phyloP scores from a whole-genome alignment of 495 filamentous ascomycete genomes.

The Annulohypoxylon maeteangense region DNA sequence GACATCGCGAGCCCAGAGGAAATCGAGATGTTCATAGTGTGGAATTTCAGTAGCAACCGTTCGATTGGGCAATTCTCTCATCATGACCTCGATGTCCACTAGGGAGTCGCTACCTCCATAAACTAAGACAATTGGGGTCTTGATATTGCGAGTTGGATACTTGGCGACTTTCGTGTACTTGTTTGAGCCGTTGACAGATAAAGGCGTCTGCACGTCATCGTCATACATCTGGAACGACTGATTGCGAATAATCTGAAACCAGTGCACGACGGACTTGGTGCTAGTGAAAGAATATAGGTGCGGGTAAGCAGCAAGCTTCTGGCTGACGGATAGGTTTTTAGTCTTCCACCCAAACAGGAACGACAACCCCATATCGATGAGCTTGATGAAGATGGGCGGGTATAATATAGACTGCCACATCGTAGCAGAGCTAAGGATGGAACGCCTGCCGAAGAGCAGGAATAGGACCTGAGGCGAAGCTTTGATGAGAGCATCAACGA shows the following conservation, averaged over 20 bases:
- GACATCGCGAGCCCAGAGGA: constrained; percentile 92
- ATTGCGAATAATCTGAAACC: constrained; percentile 99
- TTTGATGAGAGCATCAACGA: constrained; percentile 93
- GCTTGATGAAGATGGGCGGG: constrained; percentile 89
- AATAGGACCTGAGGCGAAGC: constrained; percentile 93
- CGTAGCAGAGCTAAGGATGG: constrained; percentile 89
- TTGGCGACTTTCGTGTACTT: constrained; percentile 85
- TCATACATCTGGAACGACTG: constrained; percentile 98
- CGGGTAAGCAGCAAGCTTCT: constrained; percentile 96
- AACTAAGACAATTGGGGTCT: constrained; percentile 90
- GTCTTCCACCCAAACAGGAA: constrained; percentile 92
- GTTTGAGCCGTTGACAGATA: constrained; percentile 55
- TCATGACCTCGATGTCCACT: constrained; percentile 94
- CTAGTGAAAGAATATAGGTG: constrained; percentile 96
- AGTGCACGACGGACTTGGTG: constrained; percentile 95
- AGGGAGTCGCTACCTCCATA: constrained; percentile 94
- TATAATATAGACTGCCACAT: constrained; percentile 98
- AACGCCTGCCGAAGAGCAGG: constrained; percentile 93
- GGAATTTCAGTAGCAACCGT: constrained; percentile 85
- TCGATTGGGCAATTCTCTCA: constrained; percentile 82
- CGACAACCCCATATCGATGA: constrained; percentile 82
- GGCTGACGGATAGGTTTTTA: constrained; percentile 83
- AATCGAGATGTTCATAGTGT: constrained; percentile 96
- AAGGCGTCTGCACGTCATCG: constrained; percentile 77
- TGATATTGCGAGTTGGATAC: constrained; percentile 96